These are phyloP conservation scores for Peterozyma toletana DNA, from an alignment of 805 yeast genomes.

Conservation along the genomic window DNA sequence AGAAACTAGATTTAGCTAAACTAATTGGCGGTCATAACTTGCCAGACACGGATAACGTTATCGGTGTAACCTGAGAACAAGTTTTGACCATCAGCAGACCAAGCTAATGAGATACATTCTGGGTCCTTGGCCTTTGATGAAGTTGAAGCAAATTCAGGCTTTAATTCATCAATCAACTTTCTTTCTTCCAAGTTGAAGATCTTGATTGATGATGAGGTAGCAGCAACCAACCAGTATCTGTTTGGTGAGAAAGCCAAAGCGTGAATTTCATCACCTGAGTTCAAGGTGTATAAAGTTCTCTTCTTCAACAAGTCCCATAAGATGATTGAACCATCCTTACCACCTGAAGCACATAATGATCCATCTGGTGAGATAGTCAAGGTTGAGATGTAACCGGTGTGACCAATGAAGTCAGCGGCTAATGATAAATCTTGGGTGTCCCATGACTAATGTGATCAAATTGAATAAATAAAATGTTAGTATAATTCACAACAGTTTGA, in stretches of 20 bases:
- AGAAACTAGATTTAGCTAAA: conserved; percentile 4
- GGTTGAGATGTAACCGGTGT: conserved; percentile 97
- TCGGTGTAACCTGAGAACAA: conserved; percentile 99
- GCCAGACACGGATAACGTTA: conserved; percentile 99
- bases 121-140: conserved; percentile 92
- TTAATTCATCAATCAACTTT: conserved; percentile 91
- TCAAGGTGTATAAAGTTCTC: conserved; percentile 85
- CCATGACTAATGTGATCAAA: conserved; percentile 65
- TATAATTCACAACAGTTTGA: not conserved
- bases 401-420: conserved; percentile 96
- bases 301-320: conserved; percentile 93
- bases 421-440: conserved; percentile 77
- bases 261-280: conserved; percentile 94
- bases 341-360: conserved; percentile 98
- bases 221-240: conserved; percentile 99
- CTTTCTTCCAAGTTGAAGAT: conserved; percentile 96
- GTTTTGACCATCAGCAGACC: conserved; percentile 99
- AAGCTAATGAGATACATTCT: conserved; percentile 94
- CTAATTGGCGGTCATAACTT: conserved; percentile 83
- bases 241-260: conserved; percentile 99
- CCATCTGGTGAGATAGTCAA: conserved; percentile 99
- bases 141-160: conserved; percentile 89
- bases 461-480: conserved; percentile 10
- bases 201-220: conserved; percentile 96
- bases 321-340: conserved; percentile 98